phyloP scores from a whole-genome alignment of 306 rosid genomes.

The Carpinus fangiana region DNA sequence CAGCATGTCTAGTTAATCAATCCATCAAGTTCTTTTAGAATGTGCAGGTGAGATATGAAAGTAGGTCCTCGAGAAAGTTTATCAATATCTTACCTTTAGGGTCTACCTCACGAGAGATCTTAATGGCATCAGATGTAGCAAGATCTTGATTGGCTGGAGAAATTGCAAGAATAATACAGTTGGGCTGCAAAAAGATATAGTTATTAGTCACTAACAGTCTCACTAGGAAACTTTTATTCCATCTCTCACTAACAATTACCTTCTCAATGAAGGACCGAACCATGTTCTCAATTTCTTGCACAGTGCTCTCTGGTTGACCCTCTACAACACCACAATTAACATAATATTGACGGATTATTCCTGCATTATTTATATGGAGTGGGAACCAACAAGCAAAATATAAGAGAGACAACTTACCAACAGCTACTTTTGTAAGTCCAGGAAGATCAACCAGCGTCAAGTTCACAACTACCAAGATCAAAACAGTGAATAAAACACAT shows the following conservation, averaged over 20 bases:
- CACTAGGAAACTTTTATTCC: slow-evolving; percentile 7
- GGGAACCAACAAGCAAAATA: slow-evolving; percentile 3
- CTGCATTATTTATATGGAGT: not conserved
- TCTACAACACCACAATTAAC: slow-evolving; percentile 41
- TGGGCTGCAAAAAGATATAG: slow-evolving; percentile 69
- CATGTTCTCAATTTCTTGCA: slow-evolving; percentile 85
- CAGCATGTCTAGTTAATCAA: not conserved
- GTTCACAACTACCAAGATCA: slow-evolving; percentile 80
- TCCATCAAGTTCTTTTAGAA: not conserved
- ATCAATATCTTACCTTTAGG: slow-evolving; percentile 65
- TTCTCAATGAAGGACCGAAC: slow-evolving; percentile 90
- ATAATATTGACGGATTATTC: not conserved
- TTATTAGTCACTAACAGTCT: not conserved
- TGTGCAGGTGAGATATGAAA: not conserved
- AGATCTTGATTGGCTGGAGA: slow-evolving; percentile 99
- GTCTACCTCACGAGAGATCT: slow-evolving; percentile 91
- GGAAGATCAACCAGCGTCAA: slow-evolving; percentile 95
- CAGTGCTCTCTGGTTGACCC: slow-evolving; percentile 91
- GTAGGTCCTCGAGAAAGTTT: not conserved
- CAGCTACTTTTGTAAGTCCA: slow-evolving; percentile 93
- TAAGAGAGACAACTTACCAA: slow-evolving; percentile 56
- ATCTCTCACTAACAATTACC: slow-evolving; percentile 53
- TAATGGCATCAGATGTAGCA: slow-evolving; percentile 98
- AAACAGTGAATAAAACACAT: slow-evolving; percentile 17
- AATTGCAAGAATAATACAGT: slow-evolving; percentile 85